phyloP scores from a whole-genome alignment of 176 grass and related monocot species.

The Carex myosuroides region DNA sequence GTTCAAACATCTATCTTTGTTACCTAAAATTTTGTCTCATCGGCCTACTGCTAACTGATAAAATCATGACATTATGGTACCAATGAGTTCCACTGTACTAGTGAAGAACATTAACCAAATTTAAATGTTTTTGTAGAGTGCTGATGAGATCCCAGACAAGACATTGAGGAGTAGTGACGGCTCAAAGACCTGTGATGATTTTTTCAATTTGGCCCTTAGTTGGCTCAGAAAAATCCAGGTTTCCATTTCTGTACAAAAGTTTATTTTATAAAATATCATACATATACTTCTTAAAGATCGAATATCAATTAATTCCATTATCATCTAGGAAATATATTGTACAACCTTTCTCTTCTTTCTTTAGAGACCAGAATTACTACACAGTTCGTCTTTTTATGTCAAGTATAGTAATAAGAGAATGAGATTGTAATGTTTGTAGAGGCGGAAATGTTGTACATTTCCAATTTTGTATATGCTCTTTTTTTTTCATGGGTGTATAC shows the following conservation, averaged over 20 bases:
- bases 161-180: conserved; percentile 56
- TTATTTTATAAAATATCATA: not conserved
- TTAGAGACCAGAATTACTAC: not conserved
- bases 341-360: not conserved
- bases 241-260: not conserved
- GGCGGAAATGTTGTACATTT: not conserved
- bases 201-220: conserved; percentile 59
- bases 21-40: not conserved
- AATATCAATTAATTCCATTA: not conserved
- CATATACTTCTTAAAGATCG: not conserved
- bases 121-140: conserved; percentile 43
- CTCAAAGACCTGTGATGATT: conserved; percentile 62
- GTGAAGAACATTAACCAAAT: not conserved
- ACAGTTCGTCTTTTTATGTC: not conserved
- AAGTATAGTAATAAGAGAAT: not conserved
- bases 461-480: not conserved
- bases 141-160: conserved; percentile 64
- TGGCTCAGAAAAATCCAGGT: conserved; percentile 90
- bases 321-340: not conserved
- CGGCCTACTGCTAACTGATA: not conserved
- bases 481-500: not conserved
- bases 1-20: not conserved
- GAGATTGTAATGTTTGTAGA: not conserved
- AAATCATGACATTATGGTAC: not conserved
- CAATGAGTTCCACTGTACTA: not conserved